Evolutionary conservation across 1,284 basidiomycete species (phyloP).

Genomic region (Phaffia rhodozyma): DNA sequence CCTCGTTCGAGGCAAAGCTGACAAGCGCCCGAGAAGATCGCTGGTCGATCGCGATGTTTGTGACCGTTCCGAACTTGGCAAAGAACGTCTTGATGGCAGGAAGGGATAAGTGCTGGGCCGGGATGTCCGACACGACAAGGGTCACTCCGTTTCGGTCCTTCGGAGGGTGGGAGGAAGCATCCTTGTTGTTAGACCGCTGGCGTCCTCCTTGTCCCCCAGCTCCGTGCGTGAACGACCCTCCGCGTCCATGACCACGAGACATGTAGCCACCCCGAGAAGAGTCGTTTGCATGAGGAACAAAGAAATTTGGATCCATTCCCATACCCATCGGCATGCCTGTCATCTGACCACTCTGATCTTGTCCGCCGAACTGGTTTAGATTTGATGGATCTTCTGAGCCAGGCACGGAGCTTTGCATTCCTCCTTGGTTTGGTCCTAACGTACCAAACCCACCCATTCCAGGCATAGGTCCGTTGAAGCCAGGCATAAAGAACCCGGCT

Average conservation of each 20-base stretch:
- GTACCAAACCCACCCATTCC: no score
- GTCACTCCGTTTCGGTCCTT: slow-evolving; percentile 58
- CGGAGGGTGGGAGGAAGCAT: slow-evolving; percentile 29
- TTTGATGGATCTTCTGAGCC: no score
- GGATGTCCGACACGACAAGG: slow-evolving; percentile 87
- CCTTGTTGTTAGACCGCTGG: not conserved
- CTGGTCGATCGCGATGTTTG: slow-evolving; percentile 80
- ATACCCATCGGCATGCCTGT: no score
- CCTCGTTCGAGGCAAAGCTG: slow-evolving; percentile 70
- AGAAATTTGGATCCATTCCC: not conserved
- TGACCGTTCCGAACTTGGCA: slow-evolving; percentile 81
- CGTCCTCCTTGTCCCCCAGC: slow-evolving; percentile 37
- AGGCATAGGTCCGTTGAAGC: no score
- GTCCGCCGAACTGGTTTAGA: no score
- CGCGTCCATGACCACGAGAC: not conserved
- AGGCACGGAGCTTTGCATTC: no score
- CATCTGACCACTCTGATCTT: no score
- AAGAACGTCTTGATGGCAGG: slow-evolving; percentile 79
- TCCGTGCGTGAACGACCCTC: slow-evolving; percentile 23
- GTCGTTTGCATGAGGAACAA: not conserved
- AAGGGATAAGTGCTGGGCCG: slow-evolving; percentile 63
- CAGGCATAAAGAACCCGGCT: no score
- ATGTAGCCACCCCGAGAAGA: not conserved
- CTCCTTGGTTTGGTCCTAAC: no score
- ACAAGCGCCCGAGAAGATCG: slow-evolving; percentile 54